Base-by-base conservation (phyloP, 176 grass and related monocot genomes). In the Saccharum officinarum region DNA sequence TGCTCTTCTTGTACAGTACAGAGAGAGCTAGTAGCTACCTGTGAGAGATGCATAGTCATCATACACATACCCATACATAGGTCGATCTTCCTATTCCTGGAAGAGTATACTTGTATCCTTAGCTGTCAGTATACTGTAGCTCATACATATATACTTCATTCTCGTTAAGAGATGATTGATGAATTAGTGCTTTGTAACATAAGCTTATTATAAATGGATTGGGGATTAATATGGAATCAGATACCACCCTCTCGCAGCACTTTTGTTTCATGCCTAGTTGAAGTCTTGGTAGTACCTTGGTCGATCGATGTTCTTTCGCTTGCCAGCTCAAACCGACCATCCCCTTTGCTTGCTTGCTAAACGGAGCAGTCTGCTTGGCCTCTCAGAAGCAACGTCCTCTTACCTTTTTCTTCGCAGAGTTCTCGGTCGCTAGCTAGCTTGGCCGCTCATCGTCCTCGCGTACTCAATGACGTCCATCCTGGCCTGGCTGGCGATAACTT, bases 1-100 rank as follows among this genome's bases (percentile, higher is more conserved):
- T 91, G 62, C 85, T 84, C 41, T 30, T 87, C 42, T 47, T 72
- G 40, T 73, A 73, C 70, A 73, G 85, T 82, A 50, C 83, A 87
- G 75, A 83, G 68, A 75, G 80, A 42, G 52, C 52, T 54, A 54
- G 50, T 28, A 28, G 28, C 1, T 28, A 28, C 28, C 12, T 20
- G 89, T 69, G 80, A 47, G 28, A 76, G 59, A 69, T 36, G 25
- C 2, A 41, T 60, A 45, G 67, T 10, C 77, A 83, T 59, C 15
- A 15, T 1, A 49, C n/a, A 26, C 8, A 36, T 36, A 36, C 34
- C 28, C 4, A 36, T 3, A 36, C 34, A 34, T 65, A 77, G 83
- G 57, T 28, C 71, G 26, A 17, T 33, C 72, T 4, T 68, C 28
- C 9, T 25, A 39, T 54, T 76, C 55, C 7, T 60, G 55, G 80